Base-by-base conservation (phyloP, 2,329 filamentous ascomycete species). In the Penicillium sp. region DNA sequence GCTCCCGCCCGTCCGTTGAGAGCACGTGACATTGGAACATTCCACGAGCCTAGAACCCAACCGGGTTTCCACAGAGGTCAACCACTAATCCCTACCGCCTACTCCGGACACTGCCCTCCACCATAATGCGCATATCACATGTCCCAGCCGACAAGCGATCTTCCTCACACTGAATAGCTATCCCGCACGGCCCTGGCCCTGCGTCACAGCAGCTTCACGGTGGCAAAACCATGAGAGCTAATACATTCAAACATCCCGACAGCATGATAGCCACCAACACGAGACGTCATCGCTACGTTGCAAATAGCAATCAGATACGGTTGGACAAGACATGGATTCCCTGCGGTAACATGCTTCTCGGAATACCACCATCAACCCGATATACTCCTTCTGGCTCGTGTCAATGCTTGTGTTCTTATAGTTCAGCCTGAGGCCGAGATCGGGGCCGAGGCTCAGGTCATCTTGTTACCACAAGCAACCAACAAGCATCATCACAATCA, bases 141-240 rank as follows among this genome's bases (percentile, higher is more conserved):
- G 46, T 51, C 8, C 28, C 3, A 22, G n/a, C 28, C 28, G 28
- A 19, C 19, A 51, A n/a, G 8, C 22, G n/a, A 11, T 26, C n/a
- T 51, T 22, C 28, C n/a, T 49, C 43, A 28, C 6, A 22, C 8
- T 30, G 46, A 51, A 51, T 35, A 1, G 46, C 46, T 35, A 22
- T 22, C 13, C 22, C n/a, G 52, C 38, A 45, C 38, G 26, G 38
- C 25, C 38, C 52, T 43, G 26, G 13, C 38, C 52, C 22, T 54
- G 52, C 52, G 52, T 43, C 52, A 54, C 38, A 6, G 37, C 26
- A 43, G 37, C 52, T 14, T 14, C 45, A 30, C n/a, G 25, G 45
- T 48, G 45, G 45, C 45, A 30, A 30, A 14, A n/a, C 6, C 45
- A 30, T 26, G 51, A 53, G 30, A 53, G 28, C 51, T 53, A 42